Evolutionary conservation across 75 land plant genomes (phyloP).

Genomic region (Chamaecyparis obtusa): DNA sequence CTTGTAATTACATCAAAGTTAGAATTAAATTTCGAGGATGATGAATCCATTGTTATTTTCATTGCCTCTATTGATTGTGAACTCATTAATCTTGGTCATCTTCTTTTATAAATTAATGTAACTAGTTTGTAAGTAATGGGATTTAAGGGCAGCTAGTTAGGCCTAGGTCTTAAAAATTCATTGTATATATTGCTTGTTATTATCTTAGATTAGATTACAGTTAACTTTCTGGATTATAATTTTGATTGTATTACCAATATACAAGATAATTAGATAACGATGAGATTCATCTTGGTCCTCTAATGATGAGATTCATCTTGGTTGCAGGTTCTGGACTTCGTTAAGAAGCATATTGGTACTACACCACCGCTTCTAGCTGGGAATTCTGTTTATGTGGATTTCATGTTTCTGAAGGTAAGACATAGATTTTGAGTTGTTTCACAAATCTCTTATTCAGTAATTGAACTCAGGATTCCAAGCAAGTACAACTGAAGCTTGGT

Average conservation of each 20-base stretch:
- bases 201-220: neutral
- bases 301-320: slow-evolving; percentile 4
- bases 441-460: neutral
- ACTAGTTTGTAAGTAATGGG: neutral
- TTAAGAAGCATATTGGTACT: slow-evolving; percentile 52
- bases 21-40: no score
- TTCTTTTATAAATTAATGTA: no score
- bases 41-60: no score
- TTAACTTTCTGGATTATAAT: neutral
- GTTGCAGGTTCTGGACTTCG: slow-evolving; percentile 84
- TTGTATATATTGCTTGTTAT: no score
- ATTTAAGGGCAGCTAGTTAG: neutral
- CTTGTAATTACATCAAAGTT: neutral
- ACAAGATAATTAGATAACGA: neutral
- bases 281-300: neutral
- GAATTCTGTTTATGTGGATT: slow-evolving; percentile 85
- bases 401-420: slow-evolving; percentile 64
- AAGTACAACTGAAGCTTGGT: neutral
- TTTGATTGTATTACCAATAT: no score
- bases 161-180: neutral
- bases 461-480: neutral
- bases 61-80: neutral
- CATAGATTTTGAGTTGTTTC: neutral
- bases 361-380: slow-evolving; percentile 65
- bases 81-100: neutral